Evolutionary conservation across 2,329 filamentous ascomycete genomes (phyloP).

Genomic region (Clarireedia paspali): DNA sequence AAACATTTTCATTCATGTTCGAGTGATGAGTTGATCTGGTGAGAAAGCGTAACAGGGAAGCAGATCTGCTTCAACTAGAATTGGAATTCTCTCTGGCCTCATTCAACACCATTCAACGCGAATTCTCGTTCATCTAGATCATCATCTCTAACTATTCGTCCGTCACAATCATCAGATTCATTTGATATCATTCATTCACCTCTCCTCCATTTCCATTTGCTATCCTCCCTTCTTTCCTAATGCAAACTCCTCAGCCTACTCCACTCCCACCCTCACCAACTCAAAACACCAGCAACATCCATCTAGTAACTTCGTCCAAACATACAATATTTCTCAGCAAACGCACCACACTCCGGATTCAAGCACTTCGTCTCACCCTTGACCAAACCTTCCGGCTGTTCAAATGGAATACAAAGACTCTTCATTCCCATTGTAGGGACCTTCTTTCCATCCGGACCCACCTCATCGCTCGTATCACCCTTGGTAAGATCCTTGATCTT

Average conservation of each 20-base stretch:
- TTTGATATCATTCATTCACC: neutral
- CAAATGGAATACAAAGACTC: conserved; percentile 71
- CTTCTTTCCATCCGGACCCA: conserved; percentile 33
- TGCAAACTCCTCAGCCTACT: too few species aligned
- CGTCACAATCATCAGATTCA: neutral
- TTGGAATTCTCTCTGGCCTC: too few species aligned
- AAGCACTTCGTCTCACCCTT: conserved; percentile 83
- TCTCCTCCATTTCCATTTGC: neutral
- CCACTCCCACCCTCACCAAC: neutral
- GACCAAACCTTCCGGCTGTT: conserved; percentile 75
- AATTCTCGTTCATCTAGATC: too few species aligned
- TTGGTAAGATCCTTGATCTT: conserved; percentile 90
- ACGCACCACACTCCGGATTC: conserved; percentile 72
- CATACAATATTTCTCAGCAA: conserved; percentile 84
- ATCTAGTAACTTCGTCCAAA: conserved; percentile 61
- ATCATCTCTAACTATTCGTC: too few species aligned
- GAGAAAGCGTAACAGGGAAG: too few species aligned
- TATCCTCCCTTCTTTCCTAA: conserved; percentile 7
- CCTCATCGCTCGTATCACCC: conserved; percentile 55
- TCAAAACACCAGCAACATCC: too few species aligned
- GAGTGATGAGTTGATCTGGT: too few species aligned
- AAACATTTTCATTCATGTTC: too few species aligned
- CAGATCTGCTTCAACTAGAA: too few species aligned
- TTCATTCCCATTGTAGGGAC: conserved; percentile 72
- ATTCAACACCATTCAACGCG: too few species aligned